Percentiles rank a stretch among this genome's conserved stretches.
These are phyloP conservation scores for Exophiala spinifera DNA, from an alignment of 2,329 filamentous ascomycete species.

Conservation along the genomic window DNA sequence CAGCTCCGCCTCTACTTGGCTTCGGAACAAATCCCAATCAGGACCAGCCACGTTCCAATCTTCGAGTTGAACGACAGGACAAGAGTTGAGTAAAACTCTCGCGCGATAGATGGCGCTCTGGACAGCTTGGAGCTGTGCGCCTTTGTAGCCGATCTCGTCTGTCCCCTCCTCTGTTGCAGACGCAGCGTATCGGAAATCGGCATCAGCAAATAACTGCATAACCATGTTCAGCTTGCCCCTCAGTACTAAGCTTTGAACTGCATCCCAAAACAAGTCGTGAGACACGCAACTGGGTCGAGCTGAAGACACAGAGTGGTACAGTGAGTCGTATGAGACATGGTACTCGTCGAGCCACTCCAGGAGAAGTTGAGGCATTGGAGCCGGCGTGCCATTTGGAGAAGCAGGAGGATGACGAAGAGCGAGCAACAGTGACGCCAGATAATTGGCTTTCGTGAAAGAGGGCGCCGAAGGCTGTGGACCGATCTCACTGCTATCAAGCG, in stretches of 20 bases:
- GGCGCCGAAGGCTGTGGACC: conserved; percentile 62
- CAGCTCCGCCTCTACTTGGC: conserved; percentile 66
- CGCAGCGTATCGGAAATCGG: conserved; percentile 74
- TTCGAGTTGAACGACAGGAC: conserved; percentile 60
- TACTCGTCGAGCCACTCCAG: conserved; percentile 78
- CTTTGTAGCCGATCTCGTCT: conserved; percentile 66
- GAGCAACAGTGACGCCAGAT: conserved; percentile 73
- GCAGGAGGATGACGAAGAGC: conserved; percentile 69
- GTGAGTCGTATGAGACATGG: conserved; percentile 68
- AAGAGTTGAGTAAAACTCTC: conserved; percentile 66
- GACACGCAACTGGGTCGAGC: conserved; percentile 70
- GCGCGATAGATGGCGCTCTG: conserved; percentile 68
- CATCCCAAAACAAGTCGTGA: conserved; percentile 80
- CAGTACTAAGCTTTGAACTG: conserved; percentile 68
- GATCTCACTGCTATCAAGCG: conserved; percentile 52
- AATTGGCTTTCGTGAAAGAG: conserved; percentile 71
- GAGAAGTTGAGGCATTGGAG: conserved; percentile 69
- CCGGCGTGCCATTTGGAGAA: conserved; percentile 20
- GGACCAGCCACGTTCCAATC: conserved; percentile 81
- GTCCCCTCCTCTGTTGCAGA: conserved; percentile 61
- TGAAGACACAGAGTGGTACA: conserved; percentile 62
- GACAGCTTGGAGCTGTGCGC: conserved; percentile 73
- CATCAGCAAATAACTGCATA: conserved; percentile 65
- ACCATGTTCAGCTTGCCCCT: conserved; percentile 70
- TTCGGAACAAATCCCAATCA: conserved; percentile 81